Evolutionary conservation across 768 basidiomycete genomes (phyloP), one percentile per base, ranked within the genome.

Genomic region (Suillus alpinus): DNA sequence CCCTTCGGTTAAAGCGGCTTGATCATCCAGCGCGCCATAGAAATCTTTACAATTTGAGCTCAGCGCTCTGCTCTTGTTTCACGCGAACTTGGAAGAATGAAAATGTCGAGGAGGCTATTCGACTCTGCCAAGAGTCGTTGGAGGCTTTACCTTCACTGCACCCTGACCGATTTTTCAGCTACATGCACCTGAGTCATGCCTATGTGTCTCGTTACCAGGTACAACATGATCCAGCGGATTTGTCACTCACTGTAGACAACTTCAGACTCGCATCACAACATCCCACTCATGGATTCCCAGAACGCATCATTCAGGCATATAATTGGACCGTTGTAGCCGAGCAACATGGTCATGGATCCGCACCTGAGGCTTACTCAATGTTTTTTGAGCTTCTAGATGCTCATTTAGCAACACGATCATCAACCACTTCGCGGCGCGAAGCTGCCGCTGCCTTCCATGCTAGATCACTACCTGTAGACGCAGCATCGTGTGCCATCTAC

Each of bases 401-500:
- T 5, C 58, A 62, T 7, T 1, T 59, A 3, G 2, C n/a, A 0
- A 43, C 61, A 0, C n/a, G 57, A 6, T 20, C 41, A 0, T 47
- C 61, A 3, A 1, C 31, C 2, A 23, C 6, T 2, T 52, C 50
- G 12, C 61, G 58, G 6, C 36, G 59, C 14, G 39, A 52, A 3
- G 43, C 23, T 16, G n/a, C 41, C 0, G 34, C 34, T 14, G 1
- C n/a, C 1, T 59, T 58, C 2, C 1, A 18, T 5, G 2, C 4
- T 1, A 12, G 9, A 18, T 7, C 12, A 2, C 34, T 59, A 0
- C 5, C 61, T 18, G 58, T 36, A 13, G 44, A 62, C 52, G 50
- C 61, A 18, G 61, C 57, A 1, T 62, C 61, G 13, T 62, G 58
- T 47, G 72, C 70, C 13, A 59, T 68, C 49, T 36, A 8, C 20